Percentiles rank a stretch among this genome's conserved stretches.
phyloP scores from a whole-genome alignment of 345 rosid genomes.

The Lepidium aucheri region DNA sequence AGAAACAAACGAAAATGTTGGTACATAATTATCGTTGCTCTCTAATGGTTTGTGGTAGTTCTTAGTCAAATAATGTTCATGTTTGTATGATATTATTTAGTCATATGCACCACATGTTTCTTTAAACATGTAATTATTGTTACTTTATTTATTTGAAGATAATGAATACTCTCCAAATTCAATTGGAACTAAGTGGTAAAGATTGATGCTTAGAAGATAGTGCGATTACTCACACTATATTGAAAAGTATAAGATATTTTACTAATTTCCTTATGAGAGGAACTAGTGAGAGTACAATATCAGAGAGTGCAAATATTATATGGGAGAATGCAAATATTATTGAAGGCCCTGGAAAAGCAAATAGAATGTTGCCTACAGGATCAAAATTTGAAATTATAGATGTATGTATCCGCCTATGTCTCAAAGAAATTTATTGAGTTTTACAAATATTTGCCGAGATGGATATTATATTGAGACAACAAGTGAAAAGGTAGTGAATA shows the following conservation, averaged over 20 bases:
- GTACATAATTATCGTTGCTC: no score
- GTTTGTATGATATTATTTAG: no score
- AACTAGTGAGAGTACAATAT: background rate
- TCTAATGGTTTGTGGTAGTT: no score
- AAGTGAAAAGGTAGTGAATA: background rate
- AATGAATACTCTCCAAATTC: no score
- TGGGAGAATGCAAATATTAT: background rate
- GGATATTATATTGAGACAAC: background rate
- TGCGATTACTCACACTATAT: background rate
- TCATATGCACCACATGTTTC: no score
- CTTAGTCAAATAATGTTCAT: no score
- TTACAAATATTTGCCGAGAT: background rate
- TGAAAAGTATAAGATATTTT: background rate
- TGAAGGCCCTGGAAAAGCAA: background rate
- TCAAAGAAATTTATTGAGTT: background rate
- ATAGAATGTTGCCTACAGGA: background rate
- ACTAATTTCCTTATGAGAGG: background rate
- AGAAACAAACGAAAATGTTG: no score
- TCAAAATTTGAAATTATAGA: background rate
- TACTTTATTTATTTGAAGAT: no score
- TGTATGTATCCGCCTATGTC: background rate
- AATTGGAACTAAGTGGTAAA: background rate
- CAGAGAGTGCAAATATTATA: no score
- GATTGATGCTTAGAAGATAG: background rate
- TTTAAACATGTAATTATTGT: no score